phyloP scores from a whole-genome alignment of 139 green algal genomes.

The Tetraselmis chui region DNA sequence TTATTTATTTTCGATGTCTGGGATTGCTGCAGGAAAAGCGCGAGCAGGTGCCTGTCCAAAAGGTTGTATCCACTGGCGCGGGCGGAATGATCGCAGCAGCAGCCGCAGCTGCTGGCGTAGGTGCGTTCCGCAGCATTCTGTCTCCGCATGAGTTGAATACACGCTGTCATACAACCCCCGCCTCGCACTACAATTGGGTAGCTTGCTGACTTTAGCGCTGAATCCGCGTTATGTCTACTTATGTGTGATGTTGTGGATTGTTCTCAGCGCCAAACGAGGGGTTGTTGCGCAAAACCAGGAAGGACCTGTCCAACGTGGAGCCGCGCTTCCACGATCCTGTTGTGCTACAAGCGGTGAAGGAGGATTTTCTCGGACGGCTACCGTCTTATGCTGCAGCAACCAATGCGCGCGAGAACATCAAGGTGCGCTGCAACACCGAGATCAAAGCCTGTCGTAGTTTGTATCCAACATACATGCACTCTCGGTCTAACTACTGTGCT shows the following conservation, averaged over 20 bases:
- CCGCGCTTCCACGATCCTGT: neutral
- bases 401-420: neutral
- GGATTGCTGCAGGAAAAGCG: neutral
- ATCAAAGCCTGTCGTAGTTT: too few species aligned
- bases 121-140: neutral
- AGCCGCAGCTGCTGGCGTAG: neutral
- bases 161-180: too few species aligned
- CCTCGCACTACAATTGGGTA: too few species aligned
- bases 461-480: too few species aligned
- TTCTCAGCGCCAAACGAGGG: neutral
- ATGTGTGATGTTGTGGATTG: too few species aligned
- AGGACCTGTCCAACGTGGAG: neutral
- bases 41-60: neutral
- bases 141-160: too few species aligned
- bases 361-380: neutral
- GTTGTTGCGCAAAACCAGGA: neutral
- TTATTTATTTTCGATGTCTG: too few species aligned
- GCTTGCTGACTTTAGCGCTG: too few species aligned
- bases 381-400: neutral
- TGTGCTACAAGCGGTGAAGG: neutral
- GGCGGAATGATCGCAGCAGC: neutral
- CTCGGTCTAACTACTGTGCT: too few species aligned
- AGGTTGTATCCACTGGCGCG: neutral
- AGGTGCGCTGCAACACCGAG: too few species aligned
- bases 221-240: too few species aligned